phyloP scores from a whole-genome alignment of 2,329 filamentous ascomycete species.

The Talaromyces sp. region DNA sequence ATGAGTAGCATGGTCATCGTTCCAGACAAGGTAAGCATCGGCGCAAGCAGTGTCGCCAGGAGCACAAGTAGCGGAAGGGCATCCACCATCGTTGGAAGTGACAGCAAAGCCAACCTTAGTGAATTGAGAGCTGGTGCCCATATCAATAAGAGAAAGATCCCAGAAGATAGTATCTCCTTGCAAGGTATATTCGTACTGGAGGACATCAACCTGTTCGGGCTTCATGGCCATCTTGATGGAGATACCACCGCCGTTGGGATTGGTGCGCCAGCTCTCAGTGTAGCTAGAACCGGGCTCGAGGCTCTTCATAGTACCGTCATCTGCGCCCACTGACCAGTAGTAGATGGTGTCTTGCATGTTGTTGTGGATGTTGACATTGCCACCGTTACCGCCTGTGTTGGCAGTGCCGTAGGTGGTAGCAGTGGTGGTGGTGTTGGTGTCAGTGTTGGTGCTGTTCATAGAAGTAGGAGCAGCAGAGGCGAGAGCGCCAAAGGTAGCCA shows the following conservation, averaged over 20 bases:
- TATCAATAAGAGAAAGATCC: conserved; percentile 40
- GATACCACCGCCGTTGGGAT: conserved; percentile 39
- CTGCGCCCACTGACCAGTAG: conserved; percentile 39
- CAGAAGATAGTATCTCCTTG: conserved; percentile 34
- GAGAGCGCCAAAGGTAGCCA: conserved; percentile 12
- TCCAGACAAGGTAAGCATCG: conserved; percentile 39
- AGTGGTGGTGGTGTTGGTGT: conserved; percentile 2
- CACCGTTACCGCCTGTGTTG: conserved; percentile 24
- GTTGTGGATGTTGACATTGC: conserved; percentile 37
- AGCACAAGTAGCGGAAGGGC: conserved; percentile 35
- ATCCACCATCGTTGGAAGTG: conserved; percentile 27
- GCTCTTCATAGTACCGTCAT: conserved; percentile 33
- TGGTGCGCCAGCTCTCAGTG: conserved; percentile 33
- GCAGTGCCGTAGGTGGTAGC: conserved; percentile 21
- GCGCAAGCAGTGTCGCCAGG: conserved; percentile 36
- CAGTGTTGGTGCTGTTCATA: conserved; percentile 21
- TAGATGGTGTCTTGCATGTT: conserved; percentile 36
- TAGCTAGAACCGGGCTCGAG: conserved; percentile 35
- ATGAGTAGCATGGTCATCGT: conserved; percentile 42
- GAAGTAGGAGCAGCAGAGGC: conserved; percentile 15
- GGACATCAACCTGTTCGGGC: conserved; percentile 32
- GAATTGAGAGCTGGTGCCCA: conserved; percentile 31
- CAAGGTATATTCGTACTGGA: conserved; percentile 44
- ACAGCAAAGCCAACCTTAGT: conserved; percentile 36
- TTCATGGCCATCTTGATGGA: conserved; percentile 41